These are phyloP conservation scores for Rhizomucor pusillus DNA, from an alignment of 371 early-diverging fungal genomes.

Conservation along the genomic window DNA sequence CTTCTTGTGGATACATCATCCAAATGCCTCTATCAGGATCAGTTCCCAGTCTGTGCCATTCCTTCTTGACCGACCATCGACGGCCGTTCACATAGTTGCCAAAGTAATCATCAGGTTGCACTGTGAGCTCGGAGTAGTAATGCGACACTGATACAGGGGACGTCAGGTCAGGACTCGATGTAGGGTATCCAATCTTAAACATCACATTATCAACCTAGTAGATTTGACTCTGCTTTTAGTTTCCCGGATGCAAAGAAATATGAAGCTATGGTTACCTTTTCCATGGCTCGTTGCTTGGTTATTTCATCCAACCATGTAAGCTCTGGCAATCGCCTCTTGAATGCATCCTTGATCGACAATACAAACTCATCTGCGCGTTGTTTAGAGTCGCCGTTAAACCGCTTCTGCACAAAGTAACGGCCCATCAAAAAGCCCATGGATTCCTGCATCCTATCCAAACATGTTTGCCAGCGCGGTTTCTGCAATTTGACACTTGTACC, in stretches of 20 bases:
- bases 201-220: conserved; percentile 19
- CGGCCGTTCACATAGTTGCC: conserved; percentile 32
- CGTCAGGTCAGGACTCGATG: conserved; percentile 39
- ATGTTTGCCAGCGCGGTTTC: conserved; percentile 40
- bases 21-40: conserved; percentile 46
- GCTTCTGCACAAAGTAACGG: conserved; percentile 49
- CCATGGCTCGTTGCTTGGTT: conserved; percentile 43
- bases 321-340: conserved; percentile 34
- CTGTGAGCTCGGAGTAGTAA: conserved; percentile 38
- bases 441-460: conserved; percentile 36
- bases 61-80: conserved; percentile 18
- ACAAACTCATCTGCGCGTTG: conserved; percentile 34
- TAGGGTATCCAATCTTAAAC: conserved; percentile 53
- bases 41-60: conserved; percentile 30
- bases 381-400: conserved; percentile 37
- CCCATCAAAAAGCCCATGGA: conserved; percentile 52
- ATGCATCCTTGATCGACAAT: conserved; percentile 20
- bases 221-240: too few species aligned
- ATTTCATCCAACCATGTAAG: conserved; percentile 52
- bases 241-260: not conserved
- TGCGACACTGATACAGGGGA: conserved; percentile 39
- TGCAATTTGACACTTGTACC: conserved; percentile 33
- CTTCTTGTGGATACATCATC: conserved; percentile 58
- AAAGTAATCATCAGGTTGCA: conserved; percentile 34
- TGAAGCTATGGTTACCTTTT: conserved; percentile 26